phyloP scores from a whole-genome alignment of 768 basidiomycete genomes.

The Phlebiopsis gigantea region DNA sequence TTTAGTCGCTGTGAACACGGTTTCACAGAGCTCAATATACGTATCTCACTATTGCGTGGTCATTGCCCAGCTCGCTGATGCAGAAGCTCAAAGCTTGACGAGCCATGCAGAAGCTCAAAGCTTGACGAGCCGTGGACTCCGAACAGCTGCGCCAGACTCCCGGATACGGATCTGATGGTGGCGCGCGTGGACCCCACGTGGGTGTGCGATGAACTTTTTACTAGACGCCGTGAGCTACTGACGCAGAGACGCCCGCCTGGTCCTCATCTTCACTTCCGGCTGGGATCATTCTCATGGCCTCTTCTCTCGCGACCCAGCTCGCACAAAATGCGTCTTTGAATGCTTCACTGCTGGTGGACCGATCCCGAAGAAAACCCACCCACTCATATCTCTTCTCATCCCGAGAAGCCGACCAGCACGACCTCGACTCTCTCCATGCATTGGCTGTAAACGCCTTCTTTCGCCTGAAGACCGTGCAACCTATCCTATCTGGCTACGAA shows the following conservation, averaged over 20 bases:
- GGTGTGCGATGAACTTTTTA: background rate
- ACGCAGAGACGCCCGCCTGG: background rate
- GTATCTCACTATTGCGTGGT: too few species aligned
- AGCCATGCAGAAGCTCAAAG: too few species aligned
- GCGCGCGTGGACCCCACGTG: background rate
- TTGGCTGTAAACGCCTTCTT: constrained; percentile 75
- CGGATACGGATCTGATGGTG: background rate
- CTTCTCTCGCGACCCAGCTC: constrained; percentile 79
- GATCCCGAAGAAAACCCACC: constrained; percentile 53
- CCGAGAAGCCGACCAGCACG: constrained; percentile 76
- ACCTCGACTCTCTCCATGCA: constrained; percentile 81
- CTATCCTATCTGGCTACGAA: constrained; percentile 56
- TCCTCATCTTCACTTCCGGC: background rate
- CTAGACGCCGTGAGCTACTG: background rate
- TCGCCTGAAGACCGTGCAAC: constrained; percentile 61
- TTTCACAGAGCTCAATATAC: too few species aligned
- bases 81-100: too few species aligned
- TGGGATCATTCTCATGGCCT: constrained; percentile 37
- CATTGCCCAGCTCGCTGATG: too few species aligned
- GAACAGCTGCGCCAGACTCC: background rate
- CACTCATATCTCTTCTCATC: constrained; percentile 89
- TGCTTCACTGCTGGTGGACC: constrained; percentile 60
- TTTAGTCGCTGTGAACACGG: too few species aligned
- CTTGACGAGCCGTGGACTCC: too few species aligned
- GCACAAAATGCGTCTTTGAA: constrained; percentile 78